Percentiles rank a stretch among this genome's conserved stretches.
Conservation (phyloP, 2,329 filamentous ascomycete genomes). For the Clonostachys sp. region DNA sequence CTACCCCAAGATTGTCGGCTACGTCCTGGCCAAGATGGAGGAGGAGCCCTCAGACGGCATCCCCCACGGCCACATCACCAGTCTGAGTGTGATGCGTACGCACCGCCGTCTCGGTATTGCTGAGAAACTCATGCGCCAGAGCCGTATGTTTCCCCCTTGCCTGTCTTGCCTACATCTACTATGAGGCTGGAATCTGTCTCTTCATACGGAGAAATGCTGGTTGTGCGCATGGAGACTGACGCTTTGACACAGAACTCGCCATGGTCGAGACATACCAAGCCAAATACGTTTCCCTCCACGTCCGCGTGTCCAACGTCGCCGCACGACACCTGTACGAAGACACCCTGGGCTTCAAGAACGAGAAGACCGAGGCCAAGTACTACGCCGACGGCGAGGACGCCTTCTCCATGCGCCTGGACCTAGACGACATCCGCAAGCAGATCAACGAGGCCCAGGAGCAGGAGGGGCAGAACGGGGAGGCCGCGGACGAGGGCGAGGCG, state of each 20-base stretch:
- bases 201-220: too few relatives aligned
- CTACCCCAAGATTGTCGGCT: slow-evolving; percentile 96
- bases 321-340: slow-evolving; percentile 90
- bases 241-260: slow-evolving; percentile 62
- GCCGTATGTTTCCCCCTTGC: slow-evolving; percentile 57
- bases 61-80: slow-evolving; percentile 94
- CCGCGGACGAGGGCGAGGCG: slow-evolving; percentile 62
- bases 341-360: slow-evolving; percentile 83
- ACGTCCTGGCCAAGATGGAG: slow-evolving; percentile 99
- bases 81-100: slow-evolving; percentile 91
- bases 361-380: slow-evolving; percentile 84
- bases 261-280: slow-evolving; percentile 96
- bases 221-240: not conserved
- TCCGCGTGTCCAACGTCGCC: slow-evolving; percentile 88
- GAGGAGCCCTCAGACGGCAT: slow-evolving; percentile 91
- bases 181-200: not conserved
- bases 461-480: slow-evolving; percentile 22
- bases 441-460: slow-evolving; percentile 29
- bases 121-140: slow-evolving; percentile 96
- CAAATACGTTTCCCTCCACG: slow-evolving; percentile 91
- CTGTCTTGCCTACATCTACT: not conserved
- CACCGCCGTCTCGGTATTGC: slow-evolving; percentile 87
- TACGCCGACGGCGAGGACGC: slow-evolving; percentile 98
- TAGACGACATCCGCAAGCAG: slow-evolving; percentile 54
- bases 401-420: slow-evolving; percentile 86